Base-by-base conservation (phyloP, 1,284 basidiomycete genomes). In the Cryptococcus wingfieldii region DNA sequence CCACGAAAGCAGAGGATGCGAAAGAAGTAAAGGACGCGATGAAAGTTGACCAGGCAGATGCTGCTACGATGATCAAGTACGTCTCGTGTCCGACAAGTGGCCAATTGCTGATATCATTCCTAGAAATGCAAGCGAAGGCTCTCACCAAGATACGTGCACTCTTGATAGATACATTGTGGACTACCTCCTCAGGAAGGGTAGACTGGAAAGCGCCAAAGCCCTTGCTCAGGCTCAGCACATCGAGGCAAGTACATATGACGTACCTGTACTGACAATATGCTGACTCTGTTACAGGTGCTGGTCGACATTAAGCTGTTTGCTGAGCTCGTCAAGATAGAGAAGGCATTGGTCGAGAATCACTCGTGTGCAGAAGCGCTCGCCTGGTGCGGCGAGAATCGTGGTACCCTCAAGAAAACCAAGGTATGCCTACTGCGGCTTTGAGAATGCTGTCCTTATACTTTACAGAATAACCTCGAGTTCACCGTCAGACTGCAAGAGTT, bases 351-450 rank as follows among this genome's bases (percentile, higher is more conserved):
- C 5, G 77, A 80, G 16, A 78, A 79, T 49, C 85, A 90, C 63
- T 88, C 88, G 67, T 92, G 91, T 65, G 80, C 86, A 1, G 88
- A 93, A 73, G 95, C 94, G 5, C 79, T 99, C 44, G 83, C 85
- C 14, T 99, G 95, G 95, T 98, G 94, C 67, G 90, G 84, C 57
- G 96, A 99, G 80, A 97, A 99, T 78, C 90, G 95, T 74, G 83
- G 85, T 31, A 87, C 89, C 8, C 81, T 98, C 54, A 86, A 90
- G 57, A 98, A 97, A 80, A 84, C 87, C 68, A 92, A 90, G 81
- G 92, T 87, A 55, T 61, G 81, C 69, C 31, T 27, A 38, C 18
- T 25, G 10, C n/a, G 23, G 43, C 16, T 12, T 25, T 9, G 10
- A 42, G 19, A n/a, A 8, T 7, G 9, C 41, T 42, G 41, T n/a